Evolutionary conservation across 306 rosid species (phyloP).

Genomic region (Pyrus bretschneideri): DNA sequence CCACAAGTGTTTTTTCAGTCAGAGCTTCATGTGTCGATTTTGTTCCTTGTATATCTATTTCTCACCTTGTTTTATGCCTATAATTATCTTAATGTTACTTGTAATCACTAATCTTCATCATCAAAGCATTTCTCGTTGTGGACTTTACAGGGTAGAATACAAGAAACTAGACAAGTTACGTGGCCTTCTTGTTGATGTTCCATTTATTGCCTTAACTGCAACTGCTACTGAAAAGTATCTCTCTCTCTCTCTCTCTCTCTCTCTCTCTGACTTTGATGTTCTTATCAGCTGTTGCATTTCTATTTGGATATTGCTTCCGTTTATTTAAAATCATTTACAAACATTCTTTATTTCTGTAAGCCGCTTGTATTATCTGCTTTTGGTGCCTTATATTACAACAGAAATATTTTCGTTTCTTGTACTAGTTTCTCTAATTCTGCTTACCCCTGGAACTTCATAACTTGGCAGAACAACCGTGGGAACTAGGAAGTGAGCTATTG

Average conservation of each 20-base stretch:
- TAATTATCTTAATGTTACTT: not conserved
- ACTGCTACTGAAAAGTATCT: slow-evolving; percentile 85
- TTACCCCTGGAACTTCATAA: not conserved
- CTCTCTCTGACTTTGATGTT: not conserved
- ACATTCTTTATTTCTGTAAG: not conserved
- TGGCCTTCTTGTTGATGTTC: slow-evolving; percentile 56
- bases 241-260: slow-evolving; percentile 16
- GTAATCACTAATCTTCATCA: not conserved
- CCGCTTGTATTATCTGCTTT: not conserved
- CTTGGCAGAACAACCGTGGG: not conserved
- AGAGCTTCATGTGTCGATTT: not conserved
- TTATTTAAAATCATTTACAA: not conserved
- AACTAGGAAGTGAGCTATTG: not conserved
- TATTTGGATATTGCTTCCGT: not conserved
- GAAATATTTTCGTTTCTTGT: not conserved
- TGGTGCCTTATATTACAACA: not conserved
- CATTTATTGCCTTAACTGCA: slow-evolving; percentile 85
- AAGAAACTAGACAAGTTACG: slow-evolving; percentile 71
- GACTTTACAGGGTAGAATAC: slow-evolving; percentile 59
- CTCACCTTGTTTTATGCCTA: not conserved
- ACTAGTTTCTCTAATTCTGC: not conserved
- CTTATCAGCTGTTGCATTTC: not conserved
- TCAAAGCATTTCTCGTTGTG: slow-evolving; percentile 4
- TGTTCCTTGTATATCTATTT: not conserved
- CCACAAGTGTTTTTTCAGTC: not conserved